phyloP scores from a whole-genome alignment of 1,139 yeast species.

The Kazachstania sp. region DNA sequence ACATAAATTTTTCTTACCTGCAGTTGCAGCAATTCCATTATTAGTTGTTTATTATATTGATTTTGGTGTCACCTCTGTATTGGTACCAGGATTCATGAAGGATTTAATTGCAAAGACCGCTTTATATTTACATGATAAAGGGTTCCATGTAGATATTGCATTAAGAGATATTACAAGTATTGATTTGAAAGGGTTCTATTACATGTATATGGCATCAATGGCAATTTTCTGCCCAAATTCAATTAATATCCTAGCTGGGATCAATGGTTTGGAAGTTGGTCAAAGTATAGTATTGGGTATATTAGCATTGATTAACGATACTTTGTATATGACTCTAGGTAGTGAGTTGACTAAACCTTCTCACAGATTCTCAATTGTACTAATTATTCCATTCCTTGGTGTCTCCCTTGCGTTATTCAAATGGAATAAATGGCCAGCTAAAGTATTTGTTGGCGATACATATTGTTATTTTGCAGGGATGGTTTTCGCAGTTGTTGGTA shows the following conservation, averaged over 20 bases:
- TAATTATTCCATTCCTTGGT: conserved; percentile 80
- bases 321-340: conserved; percentile 50
- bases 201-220: conserved; percentile 81
- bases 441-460: conserved; percentile 94
- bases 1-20: conserved; percentile 91
- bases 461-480: conserved; percentile 97
- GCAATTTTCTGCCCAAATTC: conserved; percentile 94
- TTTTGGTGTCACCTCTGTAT: conserved; percentile 85
- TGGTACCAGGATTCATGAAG: conserved; percentile 66
- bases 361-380: conserved; percentile 71
- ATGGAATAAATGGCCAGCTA: conserved; percentile 85
- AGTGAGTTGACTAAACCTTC: conserved; percentile 67
- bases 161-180: conserved; percentile 36
- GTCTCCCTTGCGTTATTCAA: conserved; percentile 69
- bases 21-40: conserved; percentile 86
- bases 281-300: conserved; percentile 75
- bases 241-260: conserved; percentile 92
- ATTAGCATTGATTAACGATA: conserved; percentile 66
- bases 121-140: not conserved
- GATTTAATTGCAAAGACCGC: conserved; percentile 22
- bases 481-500: conserved; percentile 97
- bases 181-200: conserved; percentile 74
- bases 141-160: not conserved
- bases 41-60: conserved; percentile 88
- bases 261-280: conserved; percentile 94